phyloP scores from a whole-genome alignment of 208 protist species.

The Wallacemonas sp. region DNA sequence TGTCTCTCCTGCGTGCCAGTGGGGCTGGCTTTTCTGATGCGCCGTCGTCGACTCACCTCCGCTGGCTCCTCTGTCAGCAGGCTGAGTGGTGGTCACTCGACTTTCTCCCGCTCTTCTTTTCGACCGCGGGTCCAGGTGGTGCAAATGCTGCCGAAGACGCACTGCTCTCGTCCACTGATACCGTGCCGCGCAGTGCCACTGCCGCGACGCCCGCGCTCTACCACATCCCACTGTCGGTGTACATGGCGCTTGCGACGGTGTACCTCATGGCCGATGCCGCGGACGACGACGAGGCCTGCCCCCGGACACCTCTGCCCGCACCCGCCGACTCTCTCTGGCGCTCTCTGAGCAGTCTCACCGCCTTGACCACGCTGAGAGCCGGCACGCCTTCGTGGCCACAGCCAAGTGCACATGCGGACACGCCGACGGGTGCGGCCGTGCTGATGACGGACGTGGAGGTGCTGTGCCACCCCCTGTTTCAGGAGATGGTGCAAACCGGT shows the following conservation, averaged over 20 bases:
- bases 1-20: too few relatives aligned
- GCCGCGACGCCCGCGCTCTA: neutral
- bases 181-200: neutral
- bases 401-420: neutral
- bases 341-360: neutral
- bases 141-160: too few relatives aligned
- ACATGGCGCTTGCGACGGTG: neutral
- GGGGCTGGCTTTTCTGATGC: neutral
- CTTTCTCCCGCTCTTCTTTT: neutral
- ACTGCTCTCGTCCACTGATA: too few relatives aligned
- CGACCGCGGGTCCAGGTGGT: neutral
- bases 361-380: neutral
- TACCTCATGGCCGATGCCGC: neutral
- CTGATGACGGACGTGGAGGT: neutral
- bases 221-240: neutral
- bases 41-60: neutral
- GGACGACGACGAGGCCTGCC: neutral
- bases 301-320: neutral
- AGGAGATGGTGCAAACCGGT: neutral
- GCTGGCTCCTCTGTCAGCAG: slow-evolving; percentile 4
- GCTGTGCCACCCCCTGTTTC: neutral
- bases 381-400: neutral
- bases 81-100: slow-evolving; percentile 12
- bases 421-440: neutral
- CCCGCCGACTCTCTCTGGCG: neutral